A percentile compares a stretch with the other conserved stretches of the same genome.
phyloP scores from a whole-genome alignment of 225 moss, liverwort and hornwort genomes.

The Asterella californica region DNA sequence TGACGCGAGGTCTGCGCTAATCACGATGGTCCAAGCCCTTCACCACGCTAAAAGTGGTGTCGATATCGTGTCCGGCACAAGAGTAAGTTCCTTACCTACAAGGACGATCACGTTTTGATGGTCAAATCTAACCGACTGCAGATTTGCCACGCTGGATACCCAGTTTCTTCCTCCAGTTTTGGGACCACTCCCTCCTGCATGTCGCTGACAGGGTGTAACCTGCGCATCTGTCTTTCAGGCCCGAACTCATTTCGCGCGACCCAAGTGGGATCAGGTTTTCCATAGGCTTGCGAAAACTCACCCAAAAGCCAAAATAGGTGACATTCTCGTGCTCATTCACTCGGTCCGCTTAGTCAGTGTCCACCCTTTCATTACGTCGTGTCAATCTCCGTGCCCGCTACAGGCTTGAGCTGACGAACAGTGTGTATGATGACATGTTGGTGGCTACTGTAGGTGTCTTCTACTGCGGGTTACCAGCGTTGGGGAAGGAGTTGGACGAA shows the following conservation, averaged over 20 bases:
- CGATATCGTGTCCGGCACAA: conserved; percentile 84
- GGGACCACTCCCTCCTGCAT: neutral
- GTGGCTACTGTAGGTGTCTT: conserved; percentile 68
- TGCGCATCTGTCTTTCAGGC: conserved; percentile 45
- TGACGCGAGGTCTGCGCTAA: conserved; percentile 75
- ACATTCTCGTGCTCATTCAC: neutral
- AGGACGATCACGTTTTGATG: no score
- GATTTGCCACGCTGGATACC: neutral
- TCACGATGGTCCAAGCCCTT: conserved; percentile 94
- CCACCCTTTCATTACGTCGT: neutral
- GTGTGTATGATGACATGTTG: neutral
- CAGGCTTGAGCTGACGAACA: neutral
- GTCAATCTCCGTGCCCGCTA: neutral
- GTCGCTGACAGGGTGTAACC: neutral
- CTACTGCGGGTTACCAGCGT: conserved; percentile 72
- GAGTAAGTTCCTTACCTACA: conserved; percentile 41
- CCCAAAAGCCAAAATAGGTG: conserved; percentile 73
- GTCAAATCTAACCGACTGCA: neutral
- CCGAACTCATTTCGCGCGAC: conserved; percentile 93
- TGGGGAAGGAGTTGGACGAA: conserved; percentile 73
- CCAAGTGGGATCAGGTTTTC: conserved; percentile 88
- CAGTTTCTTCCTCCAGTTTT: neutral
- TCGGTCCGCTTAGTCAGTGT: neutral
- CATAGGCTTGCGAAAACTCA: conserved; percentile 73
- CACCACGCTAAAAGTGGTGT: conserved; percentile 92